Base-by-base conservation (phyloP, 1,139 yeast species). In the Taiozyma sp. region DNA sequence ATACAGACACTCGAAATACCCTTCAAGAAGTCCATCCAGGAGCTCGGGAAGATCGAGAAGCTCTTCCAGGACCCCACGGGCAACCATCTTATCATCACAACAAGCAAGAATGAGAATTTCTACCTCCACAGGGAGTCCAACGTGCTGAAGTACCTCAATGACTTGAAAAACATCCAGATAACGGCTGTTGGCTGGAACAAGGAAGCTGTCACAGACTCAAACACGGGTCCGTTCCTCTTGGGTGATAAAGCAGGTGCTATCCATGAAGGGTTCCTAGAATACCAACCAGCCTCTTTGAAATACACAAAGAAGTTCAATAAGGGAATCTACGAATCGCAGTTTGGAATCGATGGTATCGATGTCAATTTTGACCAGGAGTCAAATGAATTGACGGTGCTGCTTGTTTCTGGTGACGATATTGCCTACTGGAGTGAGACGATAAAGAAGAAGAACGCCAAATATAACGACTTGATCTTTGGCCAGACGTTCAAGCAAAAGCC, bases 61-160 rank as follows among this genome's bases (percentile, higher is more conserved):
- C 66, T 80, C 4, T 80, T 67, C 57, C 65, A 76, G 43, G 84
- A 80, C 59, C 75, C 77, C 0, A 63, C 74, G 0, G 84, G 85
- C 2, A 64, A 70, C 9, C 82, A 79, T 59, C 61, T 81, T 43
- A 65, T 81, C 8, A 70, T 78, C 1, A 69, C 80, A 10, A 76
- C 83, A 0, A 60, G 68, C 4, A 65, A 64, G 39, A 69, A 72
- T 36, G 82, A 80, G 51, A 75, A 73, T 56, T 78, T 68, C 61
- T 78, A 75, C 54, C 61, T 78, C 41, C 71, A 75, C 56, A 62
- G 65, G 40, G 67, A 66, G 22, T 63, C 78, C 2, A 61, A 66
- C 4, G 67, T 67, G 32, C 70, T 72, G 48, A 71, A 73, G 51
- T 61, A 64, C 9, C 59, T 81, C 27, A 56, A 70, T 9, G 74